These are phyloP conservation scores for Tetrapisispora iriomotensis DNA, from an alignment of 805 yeast genomes.

Conservation along the genomic window DNA sequence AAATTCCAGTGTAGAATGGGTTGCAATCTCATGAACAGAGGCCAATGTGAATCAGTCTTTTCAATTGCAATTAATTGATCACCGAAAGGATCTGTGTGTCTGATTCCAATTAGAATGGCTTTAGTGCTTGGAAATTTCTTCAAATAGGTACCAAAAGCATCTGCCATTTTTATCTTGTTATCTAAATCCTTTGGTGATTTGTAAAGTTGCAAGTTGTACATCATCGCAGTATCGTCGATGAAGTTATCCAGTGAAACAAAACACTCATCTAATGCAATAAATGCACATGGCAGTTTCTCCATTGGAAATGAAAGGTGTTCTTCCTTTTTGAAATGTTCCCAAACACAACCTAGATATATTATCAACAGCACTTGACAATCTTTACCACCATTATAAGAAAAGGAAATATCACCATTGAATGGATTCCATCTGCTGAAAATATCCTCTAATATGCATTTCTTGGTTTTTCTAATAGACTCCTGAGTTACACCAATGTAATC, in stretches of 20 bases:
- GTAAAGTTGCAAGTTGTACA: slow-evolving; percentile 45
- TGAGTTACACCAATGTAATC: slow-evolving; percentile 20
- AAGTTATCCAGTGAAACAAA: slow-evolving; percentile 65
- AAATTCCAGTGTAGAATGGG: slow-evolving; percentile 87
- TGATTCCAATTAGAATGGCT: slow-evolving; percentile 78
- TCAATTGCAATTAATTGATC: slow-evolving; percentile 48
- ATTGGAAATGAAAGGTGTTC: slow-evolving; percentile 12
- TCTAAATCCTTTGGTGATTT: slow-evolving; percentile 23
- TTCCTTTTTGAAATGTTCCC: slow-evolving; percentile 18
- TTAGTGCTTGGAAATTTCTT: slow-evolving; percentile 41
- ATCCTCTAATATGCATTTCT: slow-evolving; percentile 15
- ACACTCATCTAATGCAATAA: slow-evolving; percentile 64
- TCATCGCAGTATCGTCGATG: slow-evolving; percentile 41
- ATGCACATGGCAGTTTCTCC: slow-evolving; percentile 40
- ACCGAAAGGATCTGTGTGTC: slow-evolving; percentile 84
- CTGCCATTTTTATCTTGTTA: slow-evolving; percentile 38
- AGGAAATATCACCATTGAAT: slow-evolving; percentile 44
- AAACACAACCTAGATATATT: slow-evolving; percentile 49
- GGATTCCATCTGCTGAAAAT: slow-evolving; percentile 26
- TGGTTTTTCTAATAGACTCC: slow-evolving; percentile 19
- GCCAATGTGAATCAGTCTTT: slow-evolving; percentile 86
- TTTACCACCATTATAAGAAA: slow-evolving; percentile 93
- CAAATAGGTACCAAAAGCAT: slow-evolving; percentile 61
- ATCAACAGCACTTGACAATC: slow-evolving; percentile 88
- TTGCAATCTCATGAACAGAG: slow-evolving; percentile 69